These are phyloP conservation scores for Phytophthora megakarya DNA, from an alignment of 352 stramenopile species.

Conservation along the genomic window DNA sequence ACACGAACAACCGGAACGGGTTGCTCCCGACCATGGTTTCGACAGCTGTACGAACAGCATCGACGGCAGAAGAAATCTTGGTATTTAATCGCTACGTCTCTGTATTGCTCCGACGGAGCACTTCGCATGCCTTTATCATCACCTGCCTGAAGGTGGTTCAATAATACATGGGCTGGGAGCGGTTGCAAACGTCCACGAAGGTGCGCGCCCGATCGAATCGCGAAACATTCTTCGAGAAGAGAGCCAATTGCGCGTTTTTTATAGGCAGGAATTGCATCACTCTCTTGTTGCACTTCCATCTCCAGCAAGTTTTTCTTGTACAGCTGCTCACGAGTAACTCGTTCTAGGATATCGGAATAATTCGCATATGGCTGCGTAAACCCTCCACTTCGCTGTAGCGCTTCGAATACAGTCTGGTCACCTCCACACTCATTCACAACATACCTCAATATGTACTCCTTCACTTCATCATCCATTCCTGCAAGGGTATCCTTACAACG, in stretches of 20 bases:
- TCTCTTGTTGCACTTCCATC: slow-evolving; percentile 21
- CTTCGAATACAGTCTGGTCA: slow-evolving; percentile 48
- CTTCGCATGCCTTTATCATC: slow-evolving; percentile 22
- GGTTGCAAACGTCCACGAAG: slow-evolving; percentile 40
- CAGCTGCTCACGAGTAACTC: slow-evolving; percentile 31
- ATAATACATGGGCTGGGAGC: slow-evolving; percentile 30
- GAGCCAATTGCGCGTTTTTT: slow-evolving; percentile 16
- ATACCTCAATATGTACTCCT: slow-evolving; percentile 71
- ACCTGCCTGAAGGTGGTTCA: slow-evolving; percentile 33
- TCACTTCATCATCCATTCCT: slow-evolving; percentile 64
- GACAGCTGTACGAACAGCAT: slow-evolving; percentile 80
- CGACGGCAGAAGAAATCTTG: slow-evolving; percentile 72
- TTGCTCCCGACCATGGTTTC: slow-evolving; percentile 67
- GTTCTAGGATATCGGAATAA: slow-evolving; percentile 56
- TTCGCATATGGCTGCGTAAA: slow-evolving; percentile 66
- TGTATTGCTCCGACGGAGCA: slow-evolving; percentile 27
- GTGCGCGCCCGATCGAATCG: slow-evolving; percentile 13
- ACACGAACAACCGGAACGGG: slow-evolving; percentile 46
- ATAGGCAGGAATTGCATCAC: not conserved
- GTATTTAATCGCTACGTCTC: slow-evolving; percentile 44
- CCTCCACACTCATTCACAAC: slow-evolving; percentile 44
- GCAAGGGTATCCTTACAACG: slow-evolving; percentile 45
- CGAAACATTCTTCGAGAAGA: slow-evolving; percentile 20
- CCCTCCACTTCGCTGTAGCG: slow-evolving; percentile 48
- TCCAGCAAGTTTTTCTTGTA: slow-evolving; percentile 23